Evolutionary conservation across 371 early-diverging fungal species (phyloP).

Genomic region (Mucor irregularis): DNA sequence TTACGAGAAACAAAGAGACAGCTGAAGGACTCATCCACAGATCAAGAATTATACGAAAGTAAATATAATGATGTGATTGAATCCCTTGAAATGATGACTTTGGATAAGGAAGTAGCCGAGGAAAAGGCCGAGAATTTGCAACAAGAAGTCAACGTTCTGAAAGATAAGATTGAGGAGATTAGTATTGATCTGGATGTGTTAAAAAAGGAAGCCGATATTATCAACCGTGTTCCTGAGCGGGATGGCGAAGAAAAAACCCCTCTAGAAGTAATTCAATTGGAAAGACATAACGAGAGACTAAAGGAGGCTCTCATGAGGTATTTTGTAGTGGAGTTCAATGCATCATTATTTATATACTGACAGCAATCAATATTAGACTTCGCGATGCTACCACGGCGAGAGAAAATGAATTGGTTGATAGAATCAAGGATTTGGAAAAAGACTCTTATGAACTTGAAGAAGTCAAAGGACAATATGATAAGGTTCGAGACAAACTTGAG

Average conservation of each 20-base stretch:
- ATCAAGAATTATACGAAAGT: conserved; percentile 66
- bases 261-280: conserved; percentile 67
- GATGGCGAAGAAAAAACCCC: conserved; percentile 46
- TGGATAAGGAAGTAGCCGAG: conserved; percentile 94
- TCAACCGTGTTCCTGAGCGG: conserved; percentile 32
- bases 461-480: conserved; percentile 57
- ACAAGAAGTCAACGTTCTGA: conserved; percentile 73
- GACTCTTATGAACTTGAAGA: conserved; percentile 64
- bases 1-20: conserved; percentile 61
- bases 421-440: conserved; percentile 69
- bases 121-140: conserved; percentile 79
- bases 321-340: too few species aligned
- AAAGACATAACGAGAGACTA: conserved; percentile 84
- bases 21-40: conserved; percentile 56
- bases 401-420: conserved; percentile 66
- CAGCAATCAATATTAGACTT: conserved; percentile 45
- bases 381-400: conserved; percentile 78
- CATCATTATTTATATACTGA: not conserved
- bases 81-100: conserved; percentile 78
- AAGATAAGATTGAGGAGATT: conserved; percentile 84
- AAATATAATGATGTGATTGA: conserved; percentile 75
- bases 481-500: conserved; percentile 58
- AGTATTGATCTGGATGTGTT: conserved; percentile 71
- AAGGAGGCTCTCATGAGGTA: conserved; percentile 82
- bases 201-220: conserved; percentile 60